phyloP scores from a whole-genome alignment of 2,329 filamentous ascomycete species.

The Lasiodiplodia sp. region DNA sequence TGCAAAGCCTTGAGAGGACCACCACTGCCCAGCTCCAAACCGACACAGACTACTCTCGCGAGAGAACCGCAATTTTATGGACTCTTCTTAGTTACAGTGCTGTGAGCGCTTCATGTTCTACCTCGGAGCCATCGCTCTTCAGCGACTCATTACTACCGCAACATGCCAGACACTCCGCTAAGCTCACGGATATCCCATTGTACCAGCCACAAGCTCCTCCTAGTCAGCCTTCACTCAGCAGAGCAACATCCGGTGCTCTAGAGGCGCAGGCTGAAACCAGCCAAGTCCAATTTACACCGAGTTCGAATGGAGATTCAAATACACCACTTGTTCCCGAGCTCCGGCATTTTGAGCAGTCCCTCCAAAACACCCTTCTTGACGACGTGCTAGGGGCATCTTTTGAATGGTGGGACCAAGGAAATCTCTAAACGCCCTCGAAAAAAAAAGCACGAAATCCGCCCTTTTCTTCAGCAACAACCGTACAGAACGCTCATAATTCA shows the following conservation, averaged over 20 bases:
- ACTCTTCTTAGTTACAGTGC: slow-evolving; percentile 11
- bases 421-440: not conserved
- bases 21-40: slow-evolving; percentile 2
- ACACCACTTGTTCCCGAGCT: not conserved
- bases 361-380: slow-evolving; percentile 12
- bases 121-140: not conserved
- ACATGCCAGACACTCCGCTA: not conserved
- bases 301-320: not conserved
- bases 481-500: too few relatives aligned
- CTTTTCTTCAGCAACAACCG: too few relatives aligned
- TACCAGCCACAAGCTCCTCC: not conserved
- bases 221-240: not conserved
- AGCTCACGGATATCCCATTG: not conserved
- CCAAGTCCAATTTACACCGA: slow-evolving; percentile 2
- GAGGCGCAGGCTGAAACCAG: not conserved
- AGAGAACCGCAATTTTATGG: slow-evolving; percentile 5
- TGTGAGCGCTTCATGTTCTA: slow-evolving; percentile 6
- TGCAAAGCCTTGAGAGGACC: slow-evolving; percentile 5
- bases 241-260: not conserved
- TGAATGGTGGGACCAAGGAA: slow-evolving; percentile 24
- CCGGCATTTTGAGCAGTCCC: slow-evolving; percentile 16
- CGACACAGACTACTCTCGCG: not conserved
- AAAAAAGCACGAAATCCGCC: not conserved
- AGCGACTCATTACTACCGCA: slow-evolving; percentile 7
- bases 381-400: slow-evolving; percentile 6